Base-by-base conservation (phyloP, 768 basidiomycete species). In the Pulveroboletus ravenelii region DNA sequence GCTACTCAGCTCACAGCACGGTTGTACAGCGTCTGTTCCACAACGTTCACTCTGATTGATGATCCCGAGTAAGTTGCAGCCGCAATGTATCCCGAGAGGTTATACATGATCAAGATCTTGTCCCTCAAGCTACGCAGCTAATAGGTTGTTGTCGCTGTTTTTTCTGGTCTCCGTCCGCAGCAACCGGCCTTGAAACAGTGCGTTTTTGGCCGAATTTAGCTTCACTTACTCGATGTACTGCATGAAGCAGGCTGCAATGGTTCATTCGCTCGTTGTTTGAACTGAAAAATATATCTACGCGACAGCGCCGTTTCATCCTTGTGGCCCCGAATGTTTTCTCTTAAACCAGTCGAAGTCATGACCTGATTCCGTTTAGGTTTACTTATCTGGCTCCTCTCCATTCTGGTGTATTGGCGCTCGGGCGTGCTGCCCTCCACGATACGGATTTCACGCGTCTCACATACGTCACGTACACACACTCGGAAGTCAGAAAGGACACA, bases 321-420 rank as follows among this genome's bases (percentile, higher is more conserved):
- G 18, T n/a, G 13, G 42, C 3, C 10, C 38, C 42, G 37, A 46
- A 3, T 15, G n/a, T 35, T 46, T 46, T 15, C 31, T n/a, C 37
- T 41, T 6, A 17, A 23, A 36, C 30, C n/a, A 10, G 8, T 37
- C 23, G 23, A 35, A 27, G 6, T 12, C 20, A 25, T 47, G n/a
- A 13, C 25, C 31, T 32, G 31, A 32, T 12, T 7, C 31, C 10
- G 32, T 34, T 34, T 15, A 27, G 25, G 25, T 27, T 27, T 27
- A 27, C 25, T 27, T 27, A 27, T 45, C 36, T 37, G 0, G 23
- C 20, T 23, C 2, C 5, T 18, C 42, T 42, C 44, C 58, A 41
- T 60, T 44, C 46, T 41, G 48, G 48, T 27, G 29, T 34, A 23
- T 15, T 52, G 36, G 45, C 34, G 34, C 48, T 47, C 14, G 44